Percentiles rank a stretch among this genome's conserved stretches.
phyloP scores from a whole-genome alignment of 345 rosid genomes.

The Sonneratia alba region DNA sequence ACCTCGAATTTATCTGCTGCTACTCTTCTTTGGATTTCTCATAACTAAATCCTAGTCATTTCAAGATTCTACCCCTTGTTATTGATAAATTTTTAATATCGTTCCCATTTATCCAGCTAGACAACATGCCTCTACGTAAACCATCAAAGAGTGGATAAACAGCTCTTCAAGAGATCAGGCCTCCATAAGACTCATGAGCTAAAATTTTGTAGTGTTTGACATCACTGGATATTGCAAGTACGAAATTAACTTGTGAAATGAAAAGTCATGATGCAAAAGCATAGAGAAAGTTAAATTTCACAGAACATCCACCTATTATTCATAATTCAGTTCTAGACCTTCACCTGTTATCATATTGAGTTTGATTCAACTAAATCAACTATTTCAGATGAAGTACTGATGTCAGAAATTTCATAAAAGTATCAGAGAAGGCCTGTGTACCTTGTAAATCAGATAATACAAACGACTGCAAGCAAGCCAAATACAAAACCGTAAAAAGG shows the following conservation, averaged over 20 bases:
- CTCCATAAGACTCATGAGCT: background rate
- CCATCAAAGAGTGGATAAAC: too few relatives aligned
- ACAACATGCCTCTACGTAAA: background rate
- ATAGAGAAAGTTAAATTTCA: background rate
- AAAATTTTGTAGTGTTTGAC: background rate
- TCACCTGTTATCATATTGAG: background rate
- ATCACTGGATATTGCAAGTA: background rate
- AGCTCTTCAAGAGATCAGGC: too few relatives aligned
- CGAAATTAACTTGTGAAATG: background rate
- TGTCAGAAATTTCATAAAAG: background rate
- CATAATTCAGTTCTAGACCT: background rate
- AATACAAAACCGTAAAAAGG: constrained; percentile 29
- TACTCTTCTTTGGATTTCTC: background rate
- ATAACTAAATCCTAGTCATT: background rate
- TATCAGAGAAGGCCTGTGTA: constrained; percentile 12
- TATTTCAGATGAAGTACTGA: background rate
- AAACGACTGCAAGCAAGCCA: constrained; percentile 40
- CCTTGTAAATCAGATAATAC: constrained; percentile 74
- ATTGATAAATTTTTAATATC: background rate
- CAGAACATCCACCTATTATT: background rate
- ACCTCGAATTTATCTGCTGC: background rate
- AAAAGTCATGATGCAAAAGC: too few relatives aligned
- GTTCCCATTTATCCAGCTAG: background rate
- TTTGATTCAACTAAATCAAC: background rate
- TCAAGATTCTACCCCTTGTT: background rate